Conservation (phyloP, 83 land plant species). For the Diphasiastrum complanatum region DNA sequence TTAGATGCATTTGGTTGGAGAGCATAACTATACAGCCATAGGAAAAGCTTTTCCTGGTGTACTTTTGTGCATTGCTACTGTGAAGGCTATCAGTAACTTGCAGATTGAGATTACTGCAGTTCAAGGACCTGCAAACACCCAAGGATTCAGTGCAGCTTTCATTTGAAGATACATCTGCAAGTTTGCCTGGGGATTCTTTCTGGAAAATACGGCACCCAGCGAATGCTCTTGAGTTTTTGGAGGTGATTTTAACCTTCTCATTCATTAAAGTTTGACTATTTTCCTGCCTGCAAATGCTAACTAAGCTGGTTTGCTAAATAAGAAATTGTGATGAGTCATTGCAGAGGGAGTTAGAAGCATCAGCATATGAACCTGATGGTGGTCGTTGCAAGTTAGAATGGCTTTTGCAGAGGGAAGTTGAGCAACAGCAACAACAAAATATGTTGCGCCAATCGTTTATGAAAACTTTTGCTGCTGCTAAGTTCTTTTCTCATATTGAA, state of each 20-base stretch:
- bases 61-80: no score
- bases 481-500: no score
- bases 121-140: conserved; percentile 22
- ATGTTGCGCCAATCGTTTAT: no score
- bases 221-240: conserved; percentile 29
- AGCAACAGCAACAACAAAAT: no score
- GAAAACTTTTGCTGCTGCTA: no score
- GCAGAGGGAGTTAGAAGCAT: conserved; percentile 32
- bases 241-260: conserved; percentile 16
- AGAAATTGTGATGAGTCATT: background rate
- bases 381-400: conserved; percentile 25
- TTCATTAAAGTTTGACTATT: background rate
- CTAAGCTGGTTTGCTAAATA: background rate
- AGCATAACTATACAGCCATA: no score
- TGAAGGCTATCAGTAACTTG: no score
- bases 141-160: conserved; percentile 2
- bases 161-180: conserved; percentile 16
- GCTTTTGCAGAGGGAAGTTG: conserved; percentile 30
- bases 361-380: conserved; percentile 22
- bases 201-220: conserved; percentile 34
- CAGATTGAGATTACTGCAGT: conserved; percentile 21
- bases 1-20: no score
- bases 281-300: background rate
- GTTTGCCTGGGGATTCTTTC: conserved; percentile 24
- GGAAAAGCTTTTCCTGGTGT: no score